Percentiles rank a stretch among this genome's conserved stretches.
phyloP scores from a whole-genome alignment of 352 stramenopile genomes.

The Phytophthora fragariaefolia region DNA sequence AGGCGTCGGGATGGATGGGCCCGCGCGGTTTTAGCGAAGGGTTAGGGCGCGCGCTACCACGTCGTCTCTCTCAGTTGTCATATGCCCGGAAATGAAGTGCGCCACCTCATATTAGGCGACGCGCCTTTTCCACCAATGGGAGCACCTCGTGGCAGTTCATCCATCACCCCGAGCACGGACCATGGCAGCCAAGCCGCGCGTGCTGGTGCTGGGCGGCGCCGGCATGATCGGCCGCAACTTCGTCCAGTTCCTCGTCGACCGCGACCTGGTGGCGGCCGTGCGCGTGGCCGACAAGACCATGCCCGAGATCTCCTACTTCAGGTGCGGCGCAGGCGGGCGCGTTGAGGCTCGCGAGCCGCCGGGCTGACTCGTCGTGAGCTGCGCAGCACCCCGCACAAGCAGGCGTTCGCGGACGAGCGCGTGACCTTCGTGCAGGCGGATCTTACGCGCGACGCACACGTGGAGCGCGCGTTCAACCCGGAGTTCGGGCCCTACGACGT shows the following conservation, averaged over 20 bases:
- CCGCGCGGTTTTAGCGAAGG: not conserved
- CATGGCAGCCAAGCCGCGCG: slow-evolving; percentile 60
- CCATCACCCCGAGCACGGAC: not conserved
- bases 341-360: not conserved
- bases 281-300: slow-evolving; percentile 89
- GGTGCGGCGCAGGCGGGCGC: slow-evolving; percentile 25
- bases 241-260: slow-evolving; percentile 79
- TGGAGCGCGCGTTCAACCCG: slow-evolving; percentile 79
- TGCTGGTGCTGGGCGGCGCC: slow-evolving; percentile 84
- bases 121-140: slow-evolving; percentile 3
- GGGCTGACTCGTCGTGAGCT: not conserved
- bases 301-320: slow-evolving; percentile 90
- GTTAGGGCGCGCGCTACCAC: not conserved
- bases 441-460: slow-evolving; percentile 77
- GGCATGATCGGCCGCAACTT: slow-evolving; percentile 92
- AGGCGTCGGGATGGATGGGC: slow-evolving; percentile 13
- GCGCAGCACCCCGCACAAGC: slow-evolving; percentile 58
- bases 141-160: not conserved
- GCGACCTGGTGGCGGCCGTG: slow-evolving; percentile 68
- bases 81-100: not conserved
- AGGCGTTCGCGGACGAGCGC: slow-evolving; percentile 68
- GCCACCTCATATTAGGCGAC: too few relatives aligned
- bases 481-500: slow-evolving; percentile 82
- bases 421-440: slow-evolving; percentile 87
- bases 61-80: not conserved